Evolutionary conservation across 495 filamentous ascomycete genomes (phyloP).

Genomic region (Extremus antarcticus): DNA sequence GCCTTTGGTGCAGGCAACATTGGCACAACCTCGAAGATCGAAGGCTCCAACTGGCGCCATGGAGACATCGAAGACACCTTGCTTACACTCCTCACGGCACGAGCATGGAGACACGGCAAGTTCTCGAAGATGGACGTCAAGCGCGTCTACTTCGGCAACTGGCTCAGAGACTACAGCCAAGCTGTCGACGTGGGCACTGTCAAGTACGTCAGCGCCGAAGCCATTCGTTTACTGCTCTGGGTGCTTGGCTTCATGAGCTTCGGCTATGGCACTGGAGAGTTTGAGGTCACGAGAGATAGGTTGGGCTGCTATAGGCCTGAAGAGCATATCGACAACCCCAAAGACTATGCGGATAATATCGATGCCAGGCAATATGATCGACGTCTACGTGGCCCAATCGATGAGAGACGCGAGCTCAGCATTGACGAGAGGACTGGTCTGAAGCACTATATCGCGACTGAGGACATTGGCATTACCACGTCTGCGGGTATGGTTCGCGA

Average conservation of each 20-base stretch:
- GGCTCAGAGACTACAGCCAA: slow-evolving; percentile 58
- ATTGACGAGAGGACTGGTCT: slow-evolving; percentile 59
- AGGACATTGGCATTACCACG: slow-evolving; percentile 59
- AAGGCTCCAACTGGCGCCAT: slow-evolving; percentile 87
- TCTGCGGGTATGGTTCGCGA: slow-evolving; percentile 64
- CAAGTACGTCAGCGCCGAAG: slow-evolving; percentile 78
- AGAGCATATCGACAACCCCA: slow-evolving; percentile 64
- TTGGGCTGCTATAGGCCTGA: slow-evolving; percentile 65
- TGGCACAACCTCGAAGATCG: slow-evolving; percentile 58
- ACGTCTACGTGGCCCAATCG: slow-evolving; percentile 67
- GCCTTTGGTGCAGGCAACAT: slow-evolving; percentile 90
- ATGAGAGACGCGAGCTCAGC: slow-evolving; percentile 65
- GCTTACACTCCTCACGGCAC: slow-evolving; percentile 59
- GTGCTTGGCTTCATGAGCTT: slow-evolving; percentile 55
- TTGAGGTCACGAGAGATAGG: slow-evolving; percentile 79
- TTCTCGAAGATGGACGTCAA: slow-evolving; percentile 82
- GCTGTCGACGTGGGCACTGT: slow-evolving; percentile 75
- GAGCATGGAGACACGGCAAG: slow-evolving; percentile 60
- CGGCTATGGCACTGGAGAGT: slow-evolving; percentile 80
- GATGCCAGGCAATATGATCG: slow-evolving; percentile 74
- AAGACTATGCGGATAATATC: slow-evolving; percentile 71
- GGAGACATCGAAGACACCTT: slow-evolving; percentile 91
- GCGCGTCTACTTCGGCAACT: slow-evolving; percentile 62
- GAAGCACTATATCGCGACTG: slow-evolving; percentile 87
- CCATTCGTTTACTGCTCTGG: slow-evolving; percentile 74